Percentiles rank a stretch among this genome's conserved stretches.
These are phyloP conservation scores for Salix viminalis DNA, from an alignment of 345 rosid species.

Conservation along the genomic window DNA sequence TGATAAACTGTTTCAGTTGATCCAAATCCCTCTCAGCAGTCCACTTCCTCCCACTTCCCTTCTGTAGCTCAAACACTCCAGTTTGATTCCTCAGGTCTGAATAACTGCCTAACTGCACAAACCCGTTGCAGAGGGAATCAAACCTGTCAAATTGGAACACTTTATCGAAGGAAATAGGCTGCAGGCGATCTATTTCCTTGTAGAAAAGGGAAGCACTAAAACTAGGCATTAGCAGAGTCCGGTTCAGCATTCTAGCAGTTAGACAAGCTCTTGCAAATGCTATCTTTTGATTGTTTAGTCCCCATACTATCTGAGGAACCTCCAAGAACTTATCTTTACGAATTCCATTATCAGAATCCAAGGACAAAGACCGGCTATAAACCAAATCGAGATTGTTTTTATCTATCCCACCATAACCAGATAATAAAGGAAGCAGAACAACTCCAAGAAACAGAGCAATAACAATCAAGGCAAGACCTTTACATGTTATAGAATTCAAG, in stretches of 20 bases:
- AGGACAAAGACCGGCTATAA: constrained; percentile 18
- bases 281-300: constrained; percentile 93
- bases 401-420: constrained; percentile 23
- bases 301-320: constrained; percentile 98
- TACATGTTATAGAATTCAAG: constrained; percentile 46
- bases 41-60: constrained; percentile 99
- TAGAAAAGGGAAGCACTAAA: constrained; percentile 90
- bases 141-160: constrained; percentile 71
- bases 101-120: constrained; percentile 61
- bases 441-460: constrained; percentile 52
- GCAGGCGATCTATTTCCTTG: constrained; percentile 72
- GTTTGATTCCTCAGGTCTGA: constrained; percentile 51
- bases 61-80: constrained; percentile 42
- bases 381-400: constrained; percentile 18
- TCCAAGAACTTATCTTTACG: constrained; percentile 63
- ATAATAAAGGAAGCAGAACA: constrained; percentile 35
- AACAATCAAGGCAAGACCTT: constrained; percentile 49
- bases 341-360: constrained; percentile 35
- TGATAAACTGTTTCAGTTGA: constrained; percentile 44
- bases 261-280: constrained; percentile 94
- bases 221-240: constrained; percentile 91
- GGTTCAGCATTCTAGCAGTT: constrained; percentile 75
- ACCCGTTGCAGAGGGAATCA: constrained; percentile 65
- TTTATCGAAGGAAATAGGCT: constrained; percentile 73
- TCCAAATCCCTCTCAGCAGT: constrained; percentile 69